Evolutionary conservation across 495 filamentous ascomycete genomes (phyloP), one percentile per base, ranked within the genome.

Genomic region (Evernia prunastri): DNA sequence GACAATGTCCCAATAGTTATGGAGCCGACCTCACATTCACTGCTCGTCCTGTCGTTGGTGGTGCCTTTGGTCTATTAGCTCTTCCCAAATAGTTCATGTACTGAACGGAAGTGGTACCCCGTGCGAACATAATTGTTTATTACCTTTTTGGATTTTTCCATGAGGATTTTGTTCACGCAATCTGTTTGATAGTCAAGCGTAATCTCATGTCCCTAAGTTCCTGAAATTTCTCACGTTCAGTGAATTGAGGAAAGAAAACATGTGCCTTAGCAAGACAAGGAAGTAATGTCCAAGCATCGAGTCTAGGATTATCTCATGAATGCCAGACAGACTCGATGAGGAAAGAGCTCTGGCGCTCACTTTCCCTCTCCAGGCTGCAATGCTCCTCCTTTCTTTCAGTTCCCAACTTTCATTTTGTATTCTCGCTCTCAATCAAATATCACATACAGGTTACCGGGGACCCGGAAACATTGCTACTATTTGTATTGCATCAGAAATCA

Each of bases 11-110:
- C 25, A 27, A 67, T 40, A 66, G 64, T 6, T 80, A 77, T 56
- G 78, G 76, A 23, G 13, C 74, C 3, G 60, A 51, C 45, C 69
- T 72, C 43, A 69, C 66, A 5, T 85, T 86, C 63, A 72, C 76
- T 29, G 81, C 80, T n/a, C 76, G 82, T 29, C 82, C 84, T 23
- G 82, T 83, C 12, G 73, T 84, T 59, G 84, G 83, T 2, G 82
- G 79, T 13, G 68, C 73, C 15, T 86, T 83, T 70, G 76, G 81
- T 12, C 70, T 82, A n/a, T 72, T 85, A 20, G 72, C 80, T 35
- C 68, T 74, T 20, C 25, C 57, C 17, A 54, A 33, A 54, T 54
- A 64, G 42, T 23, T 25, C n/a, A 6, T 58, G 47, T 42, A 9
- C 20, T 9, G 8, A 33, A 11, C 2, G 20, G 9, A 20, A 49